Conservation (phyloP, 192 early-diverging fungal genomes). For the Coemansia umbellata region DNA sequence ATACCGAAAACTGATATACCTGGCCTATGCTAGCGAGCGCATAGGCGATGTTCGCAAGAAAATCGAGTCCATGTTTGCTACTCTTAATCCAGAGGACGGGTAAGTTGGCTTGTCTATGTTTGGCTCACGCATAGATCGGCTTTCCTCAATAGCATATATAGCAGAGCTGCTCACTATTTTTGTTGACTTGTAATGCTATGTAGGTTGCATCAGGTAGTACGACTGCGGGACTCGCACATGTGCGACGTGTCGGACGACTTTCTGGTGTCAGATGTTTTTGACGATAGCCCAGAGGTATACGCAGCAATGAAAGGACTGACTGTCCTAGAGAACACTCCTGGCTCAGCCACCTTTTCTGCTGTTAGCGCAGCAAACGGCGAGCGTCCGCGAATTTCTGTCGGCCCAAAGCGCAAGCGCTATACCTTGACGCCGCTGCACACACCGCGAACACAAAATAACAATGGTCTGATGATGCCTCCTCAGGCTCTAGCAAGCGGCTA, state of each 20-base stretch:
- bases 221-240: conserved; percentile 40
- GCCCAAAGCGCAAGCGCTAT: conserved; percentile 39
- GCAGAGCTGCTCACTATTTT: no score
- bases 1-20: conserved; percentile 42
- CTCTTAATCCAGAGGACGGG: conserved; percentile 41
- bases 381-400: neutral
- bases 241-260: conserved; percentile 45
- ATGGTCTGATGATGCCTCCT: neutral
- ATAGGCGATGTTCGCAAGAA: conserved; percentile 30
- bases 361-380: neutral
- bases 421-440: conserved; percentile 6
- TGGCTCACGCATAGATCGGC: neutral
- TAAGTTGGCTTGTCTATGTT: conserved; percentile 8
- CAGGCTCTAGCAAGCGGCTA: neutral
- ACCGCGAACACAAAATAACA: neutral
- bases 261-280: conserved; percentile 42
- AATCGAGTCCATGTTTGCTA: conserved; percentile 22
- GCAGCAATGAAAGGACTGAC: conserved; percentile 32
- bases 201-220: conserved; percentile 26
- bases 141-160: neutral
- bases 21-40: conserved; percentile 14
- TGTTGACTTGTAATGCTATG: neutral
- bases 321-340: neutral
- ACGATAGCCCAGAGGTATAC: conserved; percentile 41
- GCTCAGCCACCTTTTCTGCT: neutral